phyloP scores from a whole-genome alignment of 2,329 filamentous ascomycete species.

The Tolypocladium endophyticum region DNA sequence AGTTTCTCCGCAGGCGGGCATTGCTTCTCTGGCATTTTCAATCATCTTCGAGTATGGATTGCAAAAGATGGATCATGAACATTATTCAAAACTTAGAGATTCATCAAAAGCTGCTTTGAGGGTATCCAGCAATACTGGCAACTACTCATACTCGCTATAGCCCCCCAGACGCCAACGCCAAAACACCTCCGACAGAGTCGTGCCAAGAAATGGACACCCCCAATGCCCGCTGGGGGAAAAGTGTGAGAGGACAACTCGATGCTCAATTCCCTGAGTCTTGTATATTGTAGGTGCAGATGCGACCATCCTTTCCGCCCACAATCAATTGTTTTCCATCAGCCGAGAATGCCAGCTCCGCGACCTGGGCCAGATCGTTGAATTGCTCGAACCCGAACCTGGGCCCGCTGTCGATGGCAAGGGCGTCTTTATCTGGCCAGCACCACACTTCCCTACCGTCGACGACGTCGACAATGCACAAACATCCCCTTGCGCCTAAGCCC shows the following conservation, averaged over 20 bases:
- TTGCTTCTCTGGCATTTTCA: neutral
- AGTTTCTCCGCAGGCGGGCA: neutral
- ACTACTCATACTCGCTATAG: neutral
- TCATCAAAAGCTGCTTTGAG: neutral
- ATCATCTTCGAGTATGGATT: neutral
- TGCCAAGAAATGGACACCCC: neutral
- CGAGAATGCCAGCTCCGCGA: conserved; percentile 28
- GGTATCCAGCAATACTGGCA: neutral
- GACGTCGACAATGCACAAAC: conserved; percentile 25
- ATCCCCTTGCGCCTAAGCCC: conserved; percentile 20
- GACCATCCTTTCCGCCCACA: conserved; percentile 22
- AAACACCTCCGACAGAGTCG: neutral
- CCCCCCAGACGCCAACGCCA: neutral
- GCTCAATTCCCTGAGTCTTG: conserved; percentile 8
- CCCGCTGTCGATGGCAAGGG: conserved; percentile 11
- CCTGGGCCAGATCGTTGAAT: conserved; percentile 20
- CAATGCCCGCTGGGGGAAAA: neutral
- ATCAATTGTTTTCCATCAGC: conserved; percentile 24
- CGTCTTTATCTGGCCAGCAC: conserved; percentile 25
- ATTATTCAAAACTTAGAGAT: neutral
- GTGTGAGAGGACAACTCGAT: neutral
- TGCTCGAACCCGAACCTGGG: conserved; percentile 15
- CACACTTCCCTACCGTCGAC: conserved; percentile 24
- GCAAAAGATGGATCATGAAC: neutral
- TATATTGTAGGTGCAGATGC: conserved; percentile 25